phyloP scores from a whole-genome alignment of 176 grass and related monocot genomes.

The Eleusine indica region DNA sequence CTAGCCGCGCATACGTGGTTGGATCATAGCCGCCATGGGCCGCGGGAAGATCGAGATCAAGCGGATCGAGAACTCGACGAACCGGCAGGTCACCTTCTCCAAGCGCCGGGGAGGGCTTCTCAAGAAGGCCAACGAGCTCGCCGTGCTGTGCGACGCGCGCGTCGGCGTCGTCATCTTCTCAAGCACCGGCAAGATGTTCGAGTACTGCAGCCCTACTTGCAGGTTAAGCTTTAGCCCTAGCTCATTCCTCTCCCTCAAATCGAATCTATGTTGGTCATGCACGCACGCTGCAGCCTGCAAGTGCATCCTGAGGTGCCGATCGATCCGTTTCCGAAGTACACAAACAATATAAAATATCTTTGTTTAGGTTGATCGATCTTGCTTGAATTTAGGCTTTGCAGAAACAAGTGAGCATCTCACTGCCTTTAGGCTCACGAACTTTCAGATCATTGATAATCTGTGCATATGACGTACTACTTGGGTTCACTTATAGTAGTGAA shows the following conservation, averaged over 20 bases:
- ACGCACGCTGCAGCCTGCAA: not conserved
- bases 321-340: not conserved
- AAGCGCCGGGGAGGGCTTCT: slow-evolving; percentile 76
- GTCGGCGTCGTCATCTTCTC: slow-evolving; percentile 80
- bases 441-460: slow-evolving; percentile 14
- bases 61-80: slow-evolving; percentile 79
- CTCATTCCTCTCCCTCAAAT: not conserved
- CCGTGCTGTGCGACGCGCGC: slow-evolving; percentile 72
- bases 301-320: not conserved
- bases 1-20: not conserved
- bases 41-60: slow-evolving; percentile 87
- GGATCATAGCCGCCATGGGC: slow-evolving; percentile 49
- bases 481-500: not conserved
- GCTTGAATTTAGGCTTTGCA: slow-evolving; percentile 22
- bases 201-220: slow-evolving; percentile 64
- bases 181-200: slow-evolving; percentile 81
- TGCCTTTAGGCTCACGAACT: not conserved
- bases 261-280: not conserved
- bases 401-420: not conserved
- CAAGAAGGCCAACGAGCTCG: slow-evolving; percentile 85
- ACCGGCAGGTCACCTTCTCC: slow-evolving; percentile 82
- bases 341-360: not conserved
- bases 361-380: not conserved
- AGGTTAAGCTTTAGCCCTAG: slow-evolving; percentile 30
- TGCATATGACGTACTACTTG: not conserved